Evolutionary conservation across 306 rosid species (phyloP).

Genomic region (Castanospermum australe): DNA sequence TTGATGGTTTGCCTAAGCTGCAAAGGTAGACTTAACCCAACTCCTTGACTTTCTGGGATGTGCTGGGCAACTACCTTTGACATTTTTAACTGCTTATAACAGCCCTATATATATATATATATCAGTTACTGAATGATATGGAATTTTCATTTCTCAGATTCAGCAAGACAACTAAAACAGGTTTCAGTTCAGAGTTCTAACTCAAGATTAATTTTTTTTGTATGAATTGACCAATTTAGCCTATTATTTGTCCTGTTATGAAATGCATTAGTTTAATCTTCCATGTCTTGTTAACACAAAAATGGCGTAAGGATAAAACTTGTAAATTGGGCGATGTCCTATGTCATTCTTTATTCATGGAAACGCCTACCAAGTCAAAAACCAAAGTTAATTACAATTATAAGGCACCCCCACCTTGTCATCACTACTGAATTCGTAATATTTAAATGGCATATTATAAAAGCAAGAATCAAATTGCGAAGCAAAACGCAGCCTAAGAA

Average conservation of each 20-base stretch:
- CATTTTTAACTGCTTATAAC: background rate
- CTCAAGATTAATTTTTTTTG: background rate
- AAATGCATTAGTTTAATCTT: background rate
- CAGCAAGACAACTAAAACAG: background rate
- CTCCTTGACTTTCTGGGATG: constrained; percentile 26
- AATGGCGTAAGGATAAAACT: constrained; percentile 22
- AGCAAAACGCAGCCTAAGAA: constrained; percentile 32
- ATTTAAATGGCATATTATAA: background rate
- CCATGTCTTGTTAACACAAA: background rate
- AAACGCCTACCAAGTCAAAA: constrained; percentile 32
- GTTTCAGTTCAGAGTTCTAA: background rate
- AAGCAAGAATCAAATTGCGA: constrained; percentile 35
- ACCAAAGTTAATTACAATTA: constrained; percentile 24
- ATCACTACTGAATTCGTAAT: constrained; percentile 33
- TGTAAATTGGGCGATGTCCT: constrained; percentile 18
- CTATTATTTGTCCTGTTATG: background rate
- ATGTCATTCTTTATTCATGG: constrained; percentile 13
- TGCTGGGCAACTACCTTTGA: constrained; percentile 28
- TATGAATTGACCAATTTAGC: background rate
- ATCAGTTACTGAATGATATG: background rate
- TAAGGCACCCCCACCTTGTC: constrained; percentile 40
- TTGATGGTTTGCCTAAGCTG: constrained; percentile 25
- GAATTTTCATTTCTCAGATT: background rate
- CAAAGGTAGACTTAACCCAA: constrained; percentile 19
- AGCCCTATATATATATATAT: background rate